Conservation (phyloP, 257 asterid genomes). For the Capsicum rhomboideum region DNA sequence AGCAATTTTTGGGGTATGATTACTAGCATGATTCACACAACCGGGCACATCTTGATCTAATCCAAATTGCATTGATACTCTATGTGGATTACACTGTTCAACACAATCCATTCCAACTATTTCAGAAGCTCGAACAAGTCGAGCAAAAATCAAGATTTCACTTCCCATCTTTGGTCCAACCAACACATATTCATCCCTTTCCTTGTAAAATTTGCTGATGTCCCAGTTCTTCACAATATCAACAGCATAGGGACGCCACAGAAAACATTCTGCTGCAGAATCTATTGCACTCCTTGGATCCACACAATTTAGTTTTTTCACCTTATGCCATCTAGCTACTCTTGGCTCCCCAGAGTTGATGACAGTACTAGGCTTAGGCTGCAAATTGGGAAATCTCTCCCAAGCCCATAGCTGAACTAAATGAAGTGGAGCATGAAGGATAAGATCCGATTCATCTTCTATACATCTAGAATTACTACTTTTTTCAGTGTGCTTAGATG, state of each 20-base stretch:
- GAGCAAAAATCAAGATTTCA: constrained; percentile 11
- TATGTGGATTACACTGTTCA: constrained; percentile 26
- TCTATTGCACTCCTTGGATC: neutral
- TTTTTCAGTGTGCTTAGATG: neutral
- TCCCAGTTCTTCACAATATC: neutral
- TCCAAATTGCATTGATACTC: constrained; percentile 33
- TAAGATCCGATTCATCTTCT: neutral
- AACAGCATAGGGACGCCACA: constrained; percentile 23
- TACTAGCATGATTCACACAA: neutral
- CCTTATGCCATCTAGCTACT: constrained; percentile 25
- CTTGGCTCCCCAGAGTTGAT: constrained; percentile 7
- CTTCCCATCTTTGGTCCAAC: neutral
- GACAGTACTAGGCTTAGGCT: neutral
- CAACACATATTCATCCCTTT: constrained; percentile 1
- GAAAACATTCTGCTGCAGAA: constrained; percentile 1
- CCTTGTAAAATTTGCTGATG: neutral
- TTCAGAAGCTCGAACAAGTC: constrained; percentile 9
- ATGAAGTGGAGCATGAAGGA: neutral
- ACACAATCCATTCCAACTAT: constrained; percentile 20
- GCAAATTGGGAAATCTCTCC: constrained; percentile 27
- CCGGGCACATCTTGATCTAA: constrained; percentile 31
- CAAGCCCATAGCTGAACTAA: constrained; percentile 39
- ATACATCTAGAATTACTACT: neutral
- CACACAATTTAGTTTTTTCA: neutral
- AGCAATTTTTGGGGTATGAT: constrained; percentile 7